These are phyloP conservation scores for Yarrowia sp. DNA, from an alignment of 805 yeast genomes.

Conservation along the genomic window DNA sequence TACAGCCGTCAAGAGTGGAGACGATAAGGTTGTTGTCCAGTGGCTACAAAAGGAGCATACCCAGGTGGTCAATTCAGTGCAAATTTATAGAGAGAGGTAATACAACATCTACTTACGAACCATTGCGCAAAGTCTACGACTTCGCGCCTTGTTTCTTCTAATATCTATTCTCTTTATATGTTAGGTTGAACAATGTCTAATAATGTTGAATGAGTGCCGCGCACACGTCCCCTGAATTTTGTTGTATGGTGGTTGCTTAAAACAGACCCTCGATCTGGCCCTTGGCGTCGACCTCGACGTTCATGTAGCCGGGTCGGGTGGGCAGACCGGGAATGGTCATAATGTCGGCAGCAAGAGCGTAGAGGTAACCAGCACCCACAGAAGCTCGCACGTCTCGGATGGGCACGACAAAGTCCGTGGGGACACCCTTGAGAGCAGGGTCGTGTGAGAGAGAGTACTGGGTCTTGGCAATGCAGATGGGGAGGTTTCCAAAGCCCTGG, in stretches of 20 bases:
- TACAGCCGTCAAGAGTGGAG: constrained; percentile 1
- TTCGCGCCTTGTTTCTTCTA: no score
- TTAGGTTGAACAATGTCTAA: constrained; percentile 23
- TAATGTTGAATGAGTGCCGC: constrained; percentile 12
- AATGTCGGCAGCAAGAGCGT: constrained; percentile 94
- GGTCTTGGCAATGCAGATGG: constrained; percentile 96
- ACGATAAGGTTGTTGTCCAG: background rate
- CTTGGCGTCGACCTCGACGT: constrained; percentile 83
- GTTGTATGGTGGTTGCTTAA: constrained; percentile 38
- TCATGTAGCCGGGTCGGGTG: constrained; percentile 94
- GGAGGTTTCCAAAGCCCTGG: constrained; percentile 88
- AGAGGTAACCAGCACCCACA: constrained; percentile 94
- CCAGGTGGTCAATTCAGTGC: background rate
- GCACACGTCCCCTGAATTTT: background rate
- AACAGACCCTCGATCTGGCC: constrained; percentile 95
- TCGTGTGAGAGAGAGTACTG: constrained; percentile 96
- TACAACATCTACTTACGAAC: no score
- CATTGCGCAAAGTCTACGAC: no score
- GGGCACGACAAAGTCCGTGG: constrained; percentile 85
- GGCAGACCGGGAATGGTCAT: constrained; percentile 97
- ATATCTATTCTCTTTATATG: constrained; percentile 12
- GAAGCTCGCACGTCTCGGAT: constrained; percentile 92
- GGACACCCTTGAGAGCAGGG: constrained; percentile 89
- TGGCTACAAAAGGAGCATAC: background rate
- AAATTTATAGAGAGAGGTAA: background rate